Evolutionary conservation across 2,329 filamentous ascomycete genomes (phyloP).

Genomic region (Aspergillus chevalieri): DNA sequence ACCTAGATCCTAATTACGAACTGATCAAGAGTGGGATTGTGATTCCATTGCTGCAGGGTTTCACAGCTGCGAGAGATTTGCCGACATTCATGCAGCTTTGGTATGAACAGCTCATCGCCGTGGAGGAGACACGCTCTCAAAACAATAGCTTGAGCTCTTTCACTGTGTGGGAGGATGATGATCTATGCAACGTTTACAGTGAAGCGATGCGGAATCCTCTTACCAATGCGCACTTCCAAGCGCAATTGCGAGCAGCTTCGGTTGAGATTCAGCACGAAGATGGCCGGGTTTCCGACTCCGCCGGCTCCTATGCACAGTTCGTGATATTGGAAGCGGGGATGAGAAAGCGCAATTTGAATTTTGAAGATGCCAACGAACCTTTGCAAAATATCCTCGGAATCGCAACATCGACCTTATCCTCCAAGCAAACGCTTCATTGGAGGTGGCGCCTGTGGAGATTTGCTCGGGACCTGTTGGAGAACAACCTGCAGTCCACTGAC

Average conservation of each 20-base stretch:
- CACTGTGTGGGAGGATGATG: constrained; percentile 43
- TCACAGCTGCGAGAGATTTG: constrained; percentile 36
- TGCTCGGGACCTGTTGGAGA: constrained; percentile 27
- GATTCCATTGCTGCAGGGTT: constrained; percentile 35
- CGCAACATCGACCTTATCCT: constrained; percentile 23
- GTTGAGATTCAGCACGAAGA: constrained; percentile 21
- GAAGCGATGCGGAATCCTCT: constrained; percentile 28
- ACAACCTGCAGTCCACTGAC: constrained; percentile 18
- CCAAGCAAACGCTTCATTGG: constrained; percentile 29
- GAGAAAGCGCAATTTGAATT: constrained; percentile 18
- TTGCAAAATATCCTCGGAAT: constrained; percentile 22
- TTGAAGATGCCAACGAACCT: constrained; percentile 17
- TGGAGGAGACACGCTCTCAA: constrained; percentile 28
- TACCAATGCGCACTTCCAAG: constrained; percentile 21
- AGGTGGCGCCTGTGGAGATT: constrained; percentile 39
- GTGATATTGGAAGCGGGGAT: constrained; percentile 32
- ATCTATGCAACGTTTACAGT: constrained; percentile 32
- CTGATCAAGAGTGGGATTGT: constrained; percentile 34
- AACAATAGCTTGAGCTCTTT: constrained; percentile 18
- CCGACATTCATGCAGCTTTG: constrained; percentile 35
- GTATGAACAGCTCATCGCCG: constrained; percentile 32
- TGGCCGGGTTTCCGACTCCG: constrained; percentile 19
- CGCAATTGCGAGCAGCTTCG: constrained; percentile 27
- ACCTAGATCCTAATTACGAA: constrained; percentile 19
- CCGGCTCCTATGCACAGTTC: constrained; percentile 29